Conservation (phyloP, 2,329 filamentous ascomycete species). For the Aspergillus pseudoterreus region DNA sequence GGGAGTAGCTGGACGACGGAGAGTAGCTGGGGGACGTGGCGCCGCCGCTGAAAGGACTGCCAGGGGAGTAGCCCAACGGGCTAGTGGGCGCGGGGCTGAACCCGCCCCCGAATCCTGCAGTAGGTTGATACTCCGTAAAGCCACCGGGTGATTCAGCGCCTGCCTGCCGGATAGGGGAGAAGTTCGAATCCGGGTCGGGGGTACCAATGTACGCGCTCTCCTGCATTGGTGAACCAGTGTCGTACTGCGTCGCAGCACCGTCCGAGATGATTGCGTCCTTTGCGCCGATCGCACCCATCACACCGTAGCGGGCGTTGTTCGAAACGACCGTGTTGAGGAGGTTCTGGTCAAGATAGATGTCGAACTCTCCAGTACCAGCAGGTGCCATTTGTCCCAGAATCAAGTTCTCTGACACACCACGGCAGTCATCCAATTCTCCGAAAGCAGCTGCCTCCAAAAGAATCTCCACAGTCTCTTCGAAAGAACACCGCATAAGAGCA, state of each 20-base stretch:
- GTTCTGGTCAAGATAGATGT: constrained; percentile 86
- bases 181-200: constrained; percentile 57
- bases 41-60: constrained; percentile 71
- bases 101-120: constrained; percentile 58
- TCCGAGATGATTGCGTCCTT: constrained; percentile 69
- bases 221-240: constrained; percentile 63
- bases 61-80: constrained; percentile 61
- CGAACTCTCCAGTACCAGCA: constrained; percentile 94
- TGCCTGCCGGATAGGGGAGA: constrained; percentile 71
- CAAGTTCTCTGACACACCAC: constrained; percentile 96
- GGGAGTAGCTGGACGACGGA: constrained; percentile 64
- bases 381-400: constrained; percentile 97
- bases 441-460: constrained; percentile 90
- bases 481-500: constrained; percentile 98
- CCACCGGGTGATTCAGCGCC: constrained; percentile 58
- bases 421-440: constrained; percentile 94
- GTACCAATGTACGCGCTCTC: constrained; percentile 62
- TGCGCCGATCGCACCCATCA: constrained; percentile 73
- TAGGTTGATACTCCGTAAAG: constrained; percentile 64
- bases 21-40: constrained; percentile 67
- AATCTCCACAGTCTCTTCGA: constrained; percentile 99
- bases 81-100: constrained; percentile 67
- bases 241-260: constrained; percentile 91
- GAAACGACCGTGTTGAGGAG: constrained; percentile 95
- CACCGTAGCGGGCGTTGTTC: constrained; percentile 80